Conservation (phyloP, 768 basidiomycete genomes). For the Neoboletus subvelutipes region DNA sequence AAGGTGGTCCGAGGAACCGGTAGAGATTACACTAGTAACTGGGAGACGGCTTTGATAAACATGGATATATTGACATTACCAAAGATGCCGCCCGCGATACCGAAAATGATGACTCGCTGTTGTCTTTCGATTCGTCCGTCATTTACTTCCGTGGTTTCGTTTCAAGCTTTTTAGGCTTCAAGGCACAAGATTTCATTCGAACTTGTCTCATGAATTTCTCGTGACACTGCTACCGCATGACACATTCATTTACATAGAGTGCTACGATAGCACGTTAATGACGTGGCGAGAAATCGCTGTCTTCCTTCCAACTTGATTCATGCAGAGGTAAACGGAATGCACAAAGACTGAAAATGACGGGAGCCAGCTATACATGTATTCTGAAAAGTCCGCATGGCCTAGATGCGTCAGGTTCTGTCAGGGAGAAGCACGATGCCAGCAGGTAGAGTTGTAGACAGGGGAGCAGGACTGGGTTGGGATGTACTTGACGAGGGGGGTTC, state of each 20-base stretch:
- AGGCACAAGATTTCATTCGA: conserved; percentile 1
- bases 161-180: not conserved
- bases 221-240: not conserved
- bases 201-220: not conserved
- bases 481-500: not conserved
- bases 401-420: not conserved
- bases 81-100: not conserved
- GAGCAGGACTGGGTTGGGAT: not conserved
- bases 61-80: not conserved
- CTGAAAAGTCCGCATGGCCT: not conserved
- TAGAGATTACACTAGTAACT: not conserved
- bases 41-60: not conserved
- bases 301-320: conserved; percentile 1
- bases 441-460: not conserved
- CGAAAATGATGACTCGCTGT: not conserved
- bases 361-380: not conserved
- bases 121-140: not conserved
- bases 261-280: not conserved
- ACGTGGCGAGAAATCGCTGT: not conserved
- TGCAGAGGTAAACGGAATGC: not conserved
- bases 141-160: not conserved
- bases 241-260: conserved; percentile 5
- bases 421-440: not conserved
- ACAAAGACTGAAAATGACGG: conserved; percentile 1
- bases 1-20: not conserved